Base-by-base conservation (phyloP, 768 basidiomycete species). In the Tylopilus intermedius region DNA sequence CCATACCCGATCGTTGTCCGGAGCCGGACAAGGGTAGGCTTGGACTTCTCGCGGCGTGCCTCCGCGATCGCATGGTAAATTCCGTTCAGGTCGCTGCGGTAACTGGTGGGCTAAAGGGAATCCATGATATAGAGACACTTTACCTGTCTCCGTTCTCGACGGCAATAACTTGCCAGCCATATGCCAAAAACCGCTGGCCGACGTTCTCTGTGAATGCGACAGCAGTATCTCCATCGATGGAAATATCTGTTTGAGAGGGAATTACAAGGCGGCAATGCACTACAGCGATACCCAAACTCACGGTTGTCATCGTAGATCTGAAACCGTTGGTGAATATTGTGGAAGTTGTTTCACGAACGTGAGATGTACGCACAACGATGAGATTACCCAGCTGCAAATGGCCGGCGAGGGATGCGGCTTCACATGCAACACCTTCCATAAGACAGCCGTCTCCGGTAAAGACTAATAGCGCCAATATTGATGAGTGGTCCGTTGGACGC, bases 261-360 rank as follows among this genome's bases (percentile, higher is more conserved):
- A 33, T n/a, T 45, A 44, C 24, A 59, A 53, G 57, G 54, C 33
- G 9, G 10, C 10, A 51, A 21, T 8, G 10, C 1, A n/a, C 53
- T 14, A 30, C 10, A 42, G 37, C 49, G 29, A 18, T 18, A 18
- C 21, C 6, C 42, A 54, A 51, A 73, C 87, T 64, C 70, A 92
- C 90, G 88, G 75, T 97, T 96, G 74, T 96, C 93, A 65, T 97
- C 94, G 71, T 94, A 96, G 65, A 96, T 77, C 89, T 90, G 47
- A 8, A 41, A 42, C 43, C 27, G 47, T 21, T 33, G 3, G 55
- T 71, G 32, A 71, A 55, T 42, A 50, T 27, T 22, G 47, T 22
- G 35, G 18, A 58, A 14, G 13, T 52, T n/a, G 43, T 54, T 47
- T 53, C 52, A 54, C 33, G 29, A 49, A 49, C 42, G 49, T 49